Percentiles rank a stretch among this genome's conserved stretches.
phyloP scores from a whole-genome alignment of 1,139 yeast genomes.

The Hansenula sp. region DNA sequence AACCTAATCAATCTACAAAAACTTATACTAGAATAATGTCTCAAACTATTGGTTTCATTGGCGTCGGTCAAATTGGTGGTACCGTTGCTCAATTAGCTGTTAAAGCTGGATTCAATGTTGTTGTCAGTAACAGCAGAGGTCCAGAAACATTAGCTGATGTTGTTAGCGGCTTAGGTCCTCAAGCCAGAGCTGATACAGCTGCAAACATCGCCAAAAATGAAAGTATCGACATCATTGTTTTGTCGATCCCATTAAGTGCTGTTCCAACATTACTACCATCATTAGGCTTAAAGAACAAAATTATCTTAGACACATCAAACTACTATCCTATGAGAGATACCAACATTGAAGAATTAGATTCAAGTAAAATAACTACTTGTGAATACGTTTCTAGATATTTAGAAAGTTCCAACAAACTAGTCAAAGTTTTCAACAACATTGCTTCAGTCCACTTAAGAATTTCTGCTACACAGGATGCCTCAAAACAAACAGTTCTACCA shows the following conservation, averaged over 20 bases:
- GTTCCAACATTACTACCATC: background rate
- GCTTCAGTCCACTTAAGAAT: background rate
- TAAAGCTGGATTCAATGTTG: background rate
- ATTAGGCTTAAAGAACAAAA: background rate
- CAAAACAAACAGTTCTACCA: constrained; percentile 1
- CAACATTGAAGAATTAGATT: background rate
- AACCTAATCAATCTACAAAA: too few relatives aligned
- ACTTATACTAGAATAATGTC: too few relatives aligned
- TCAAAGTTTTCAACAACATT: constrained; percentile 2
- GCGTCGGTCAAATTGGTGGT: constrained; percentile 1
- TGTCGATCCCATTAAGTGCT: background rate
- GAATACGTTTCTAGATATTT: background rate
- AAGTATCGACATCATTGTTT: background rate
- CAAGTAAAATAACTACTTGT: background rate
- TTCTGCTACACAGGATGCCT: background rate
- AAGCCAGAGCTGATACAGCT: background rate
- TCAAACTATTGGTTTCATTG: constrained; percentile 1
- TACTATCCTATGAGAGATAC: background rate
- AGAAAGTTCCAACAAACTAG: background rate
- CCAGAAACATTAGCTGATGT: background rate
- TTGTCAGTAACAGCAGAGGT: background rate
- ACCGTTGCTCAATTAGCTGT: background rate
- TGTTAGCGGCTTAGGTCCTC: background rate
- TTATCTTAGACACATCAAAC: background rate
- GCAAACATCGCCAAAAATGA: background rate